phyloP scores from a whole-genome alignment of 805 yeast genomes.

The Lipomyces starkeyi region DNA sequence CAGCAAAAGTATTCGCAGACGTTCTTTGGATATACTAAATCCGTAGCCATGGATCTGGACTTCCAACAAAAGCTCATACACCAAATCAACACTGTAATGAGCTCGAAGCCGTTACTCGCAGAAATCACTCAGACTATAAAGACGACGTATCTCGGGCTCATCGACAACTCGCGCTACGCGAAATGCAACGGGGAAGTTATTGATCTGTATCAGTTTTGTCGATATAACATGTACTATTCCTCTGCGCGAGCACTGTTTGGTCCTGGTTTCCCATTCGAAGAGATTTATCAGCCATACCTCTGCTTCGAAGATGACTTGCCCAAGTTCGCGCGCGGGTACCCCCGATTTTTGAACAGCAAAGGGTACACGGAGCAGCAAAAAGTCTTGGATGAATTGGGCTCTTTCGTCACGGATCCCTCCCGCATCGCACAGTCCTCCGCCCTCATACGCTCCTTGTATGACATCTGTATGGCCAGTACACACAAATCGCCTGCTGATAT shows the following conservation, averaged over 20 bases:
- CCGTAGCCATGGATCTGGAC: constrained; percentile 1
- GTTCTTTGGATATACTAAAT: constrained; percentile 17
- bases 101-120: neutral
- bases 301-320: constrained; percentile 25
- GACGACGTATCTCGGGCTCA: neutral
- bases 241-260: constrained; percentile 30
- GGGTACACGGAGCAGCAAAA: constrained; percentile 26
- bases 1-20: constrained; percentile 4
- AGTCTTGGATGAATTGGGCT: constrained; percentile 18
- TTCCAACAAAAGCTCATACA: constrained; percentile 7
- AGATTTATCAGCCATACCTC: constrained; percentile 16
- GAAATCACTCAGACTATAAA: constrained; percentile 1
- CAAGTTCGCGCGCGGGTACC: constrained; percentile 21
- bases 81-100: constrained; percentile 3
- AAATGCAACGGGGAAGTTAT: neutral
- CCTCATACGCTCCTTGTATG: constrained; percentile 11
- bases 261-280: constrained; percentile 22
- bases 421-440: constrained; percentile 15
- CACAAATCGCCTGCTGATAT: constrained; percentile 17
- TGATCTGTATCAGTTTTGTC: constrained; percentile 9
- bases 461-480: neutral
- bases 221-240: constrained; percentile 15
- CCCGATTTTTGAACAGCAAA: constrained; percentile 21
- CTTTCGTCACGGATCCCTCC: constrained; percentile 13
- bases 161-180: neutral